Base-by-base conservation (phyloP, 208 protist genomes). In the Leishmania amazonensis region DNA sequence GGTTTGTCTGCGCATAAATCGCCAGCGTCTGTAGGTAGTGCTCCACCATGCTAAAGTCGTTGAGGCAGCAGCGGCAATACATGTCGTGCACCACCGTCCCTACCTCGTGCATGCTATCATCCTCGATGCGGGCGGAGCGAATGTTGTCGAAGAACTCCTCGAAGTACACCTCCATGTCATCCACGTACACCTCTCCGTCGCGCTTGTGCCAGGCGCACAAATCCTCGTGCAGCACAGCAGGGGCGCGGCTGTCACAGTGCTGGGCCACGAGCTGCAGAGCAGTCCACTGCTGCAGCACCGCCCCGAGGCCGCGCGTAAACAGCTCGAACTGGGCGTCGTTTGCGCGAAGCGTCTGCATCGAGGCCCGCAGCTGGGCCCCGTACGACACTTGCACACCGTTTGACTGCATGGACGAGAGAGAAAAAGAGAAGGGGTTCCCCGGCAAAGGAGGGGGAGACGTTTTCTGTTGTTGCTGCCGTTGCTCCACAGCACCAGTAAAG, bases 81-180 rank as follows among this genome's bases (percentile, higher is more conserved):
- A 97, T 97, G 78, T 93, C 85, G 85, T 97, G 93, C 72, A 97
- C 85, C 45, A 95, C 77, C 17, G 90, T 88, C 21, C 87, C 87
- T 45, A 97, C 93, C 87, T 97, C 92, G 81, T 95, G 91, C 86
- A 93, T 91, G 86, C 94, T 97, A 65, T 96, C 94, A 65, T 97
- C 94, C 83, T 97, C 90, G n/a, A 97, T 87, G 47, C 88, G 45
- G 64, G 96, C 94, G 28, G 85, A 88, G 42, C 90, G 91, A 19
- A 87, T 85, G 53, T 85, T 87, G 62, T 85, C 83, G 75, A 96
- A 97, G 79, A 97, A 97, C 60, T 96, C 89, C 70, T 97, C 92
- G 76, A 97, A 97, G 83, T 93, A 95, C n/a, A 90, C 62, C 87
- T 97, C 90, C 75, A 97, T 81, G 73, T 97, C 94, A 74, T 97